Evolutionary conservation across 352 stramenopile genomes (phyloP), one percentile per base, ranked within the genome.

Genomic region (Phytopythium litorale): DNA sequence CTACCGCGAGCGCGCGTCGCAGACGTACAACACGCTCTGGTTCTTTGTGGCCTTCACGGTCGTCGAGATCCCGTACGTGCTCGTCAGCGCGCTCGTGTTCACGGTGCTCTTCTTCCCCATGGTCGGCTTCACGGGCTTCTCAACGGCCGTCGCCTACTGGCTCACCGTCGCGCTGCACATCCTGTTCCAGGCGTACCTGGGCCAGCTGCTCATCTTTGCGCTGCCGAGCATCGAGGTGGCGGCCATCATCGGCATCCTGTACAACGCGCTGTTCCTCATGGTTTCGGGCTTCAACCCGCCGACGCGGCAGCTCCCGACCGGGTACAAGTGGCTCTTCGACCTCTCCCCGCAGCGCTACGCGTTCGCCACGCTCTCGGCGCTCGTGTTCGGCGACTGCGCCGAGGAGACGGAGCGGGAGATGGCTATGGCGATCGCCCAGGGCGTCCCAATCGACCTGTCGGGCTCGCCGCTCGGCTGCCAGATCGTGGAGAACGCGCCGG

Each of bases 11-110:
- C 79, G 88, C 51, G 71, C 81, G 32, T 79, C 87, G 12, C 65
- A 90, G 56, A 97, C 94, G 64, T 98, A 98, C 64, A 76, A 82
- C 52, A 59, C 77, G n/a, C 62, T 73, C 19, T 79, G 83, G 56
- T 92, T 97, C 58, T 78, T 78, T 28, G 33, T 95, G 35, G 66
- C 60, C 52, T 72, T 69, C 54, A 66, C 64, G 4, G 33, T 72
- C 16, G 64, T 75, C n/a, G 59, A 76, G 48, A 49, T 76, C 4
- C 67, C 68, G 48, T 75, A 74, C 60, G 64, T 65, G 40, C 53
- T 75, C 40, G 45, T 64, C 21, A 62, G 63, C 40, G 57, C 53
- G n/a, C 28, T 64, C 45, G 35, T 75, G 4, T 71, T 75, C 58
- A 67, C 59, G 46, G 57, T 66, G 32, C 57, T 75, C n/a, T 71